phyloP scores from a whole-genome alignment of 1,139 yeast genomes.

The Candida glucosophila region DNA sequence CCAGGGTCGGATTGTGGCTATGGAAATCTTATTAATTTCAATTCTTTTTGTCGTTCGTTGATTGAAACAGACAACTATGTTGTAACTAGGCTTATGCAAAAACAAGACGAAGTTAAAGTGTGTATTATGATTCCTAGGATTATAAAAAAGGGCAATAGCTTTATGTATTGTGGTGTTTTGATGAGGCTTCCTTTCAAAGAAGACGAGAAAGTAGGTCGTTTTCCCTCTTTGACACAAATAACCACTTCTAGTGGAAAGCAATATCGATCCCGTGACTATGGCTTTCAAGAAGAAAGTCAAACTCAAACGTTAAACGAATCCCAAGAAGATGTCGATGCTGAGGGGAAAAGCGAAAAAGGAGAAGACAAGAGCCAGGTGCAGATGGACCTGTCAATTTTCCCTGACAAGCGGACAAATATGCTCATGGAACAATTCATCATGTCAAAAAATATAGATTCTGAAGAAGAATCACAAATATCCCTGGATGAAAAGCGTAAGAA shows the following conservation, averaged over 20 bases:
- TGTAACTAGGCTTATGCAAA: constrained; percentile 54
- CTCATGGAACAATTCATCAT: constrained; percentile 23
- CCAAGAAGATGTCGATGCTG: constrained; percentile 78
- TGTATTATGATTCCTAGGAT: constrained; percentile 49
- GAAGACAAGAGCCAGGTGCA: constrained; percentile 2
- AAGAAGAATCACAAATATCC: no score
- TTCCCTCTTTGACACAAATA: constrained; percentile 39
- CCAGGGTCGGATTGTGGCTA: constrained; percentile 23
- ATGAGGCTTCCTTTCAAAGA: constrained; percentile 67
- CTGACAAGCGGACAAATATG: constrained; percentile 4
- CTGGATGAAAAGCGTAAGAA: neutral
- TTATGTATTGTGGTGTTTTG: constrained; percentile 24
- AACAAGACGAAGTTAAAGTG: constrained; percentile 43
- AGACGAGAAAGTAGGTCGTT: constrained; percentile 60
- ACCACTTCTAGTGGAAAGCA: constrained; percentile 18
- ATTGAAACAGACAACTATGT: constrained; percentile 41
- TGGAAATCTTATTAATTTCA: constrained; percentile 37
- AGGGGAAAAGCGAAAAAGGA: constrained; percentile 31
- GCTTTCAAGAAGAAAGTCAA: neutral
- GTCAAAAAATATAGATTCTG: constrained; percentile 17
- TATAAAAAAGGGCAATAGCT: constrained; percentile 8
- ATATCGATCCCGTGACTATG: no score
- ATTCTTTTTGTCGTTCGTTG: constrained; percentile 50
- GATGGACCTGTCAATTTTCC: constrained; percentile 3
- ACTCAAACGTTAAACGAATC: constrained; percentile 70